Evolutionary conservation across 2,329 filamentous ascomycete genomes (phyloP).

Genomic region (Fusarium protoensiforme): DNA sequence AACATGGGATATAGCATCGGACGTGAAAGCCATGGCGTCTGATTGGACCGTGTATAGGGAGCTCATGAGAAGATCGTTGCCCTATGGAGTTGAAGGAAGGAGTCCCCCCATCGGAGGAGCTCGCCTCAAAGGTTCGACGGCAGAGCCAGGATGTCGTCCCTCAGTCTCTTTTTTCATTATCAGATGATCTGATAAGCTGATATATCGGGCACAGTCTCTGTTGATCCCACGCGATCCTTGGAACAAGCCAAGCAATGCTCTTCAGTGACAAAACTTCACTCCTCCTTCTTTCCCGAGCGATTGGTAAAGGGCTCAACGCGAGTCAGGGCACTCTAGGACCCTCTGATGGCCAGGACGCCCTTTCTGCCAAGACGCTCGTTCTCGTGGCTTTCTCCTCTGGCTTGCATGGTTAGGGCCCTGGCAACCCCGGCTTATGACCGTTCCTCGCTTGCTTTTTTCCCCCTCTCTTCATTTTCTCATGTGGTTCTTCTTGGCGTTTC

Average conservation of each 20-base stretch:
- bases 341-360: not conserved
- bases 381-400: not conserved
- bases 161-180: constrained; percentile 17
- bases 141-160: constrained; percentile 8
- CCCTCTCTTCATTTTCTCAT: not conserved
- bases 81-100: not conserved
- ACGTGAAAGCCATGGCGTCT: not conserved
- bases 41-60: not conserved
- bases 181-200: constrained; percentile 35
- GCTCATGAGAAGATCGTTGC: constrained; percentile 14
- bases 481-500: not conserved
- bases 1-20: constrained; percentile 8
- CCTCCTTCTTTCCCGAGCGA: not conserved
- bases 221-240: not conserved
- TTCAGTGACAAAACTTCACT: not conserved
- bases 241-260: not conserved
- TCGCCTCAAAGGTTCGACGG: not conserved
- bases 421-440: not conserved
- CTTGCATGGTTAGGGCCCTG: not conserved
- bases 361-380: not conserved
- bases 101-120: not conserved
- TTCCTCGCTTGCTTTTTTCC: not conserved
- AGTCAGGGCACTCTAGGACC: not conserved
- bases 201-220: not conserved
- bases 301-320: not conserved